Evolutionary conservation across 495 filamentous ascomycete genomes (phyloP), one percentile per base, ranked within the genome.

Genomic region (Penicillium odoratum): DNA sequence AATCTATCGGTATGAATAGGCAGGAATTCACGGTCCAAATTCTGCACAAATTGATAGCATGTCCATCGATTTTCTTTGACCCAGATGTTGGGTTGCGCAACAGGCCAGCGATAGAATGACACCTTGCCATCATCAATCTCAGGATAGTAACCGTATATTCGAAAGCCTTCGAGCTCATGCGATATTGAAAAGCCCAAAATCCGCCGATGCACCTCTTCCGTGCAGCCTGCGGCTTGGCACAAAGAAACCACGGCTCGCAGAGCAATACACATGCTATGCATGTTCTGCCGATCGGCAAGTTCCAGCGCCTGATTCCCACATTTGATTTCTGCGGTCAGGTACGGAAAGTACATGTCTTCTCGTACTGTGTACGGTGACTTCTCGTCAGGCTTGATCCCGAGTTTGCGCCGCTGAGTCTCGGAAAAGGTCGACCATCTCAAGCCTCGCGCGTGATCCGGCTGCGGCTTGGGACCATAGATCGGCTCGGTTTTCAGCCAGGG

Each of bases 181-280:
- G 75, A 81, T 56, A 83, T 66, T 3, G 75, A 81, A 69, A 81
- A 82, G 36, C 68, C 66, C 53, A 78, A 64, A 28, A 73, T 56
- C 42, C 48, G 58, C 26, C 63, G 55, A 49, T 70, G 26, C 26
- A 70, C 46, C 46, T 70, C 57, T 29, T 63, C 33, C 51, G 60
- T 34, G 49, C 60, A 55, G 21, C 28, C 48, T 31, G 58, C 54
- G 9, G 56, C 43, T 63, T 58, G 29, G 56, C 56, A 70, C 11
- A 71, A 52, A 34, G 67, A 52, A 30, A 69, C 57, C 11, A 73
- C 58, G 31, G 51, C 69, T 33, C 63, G 58, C 40, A 68, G 53
- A 15, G 65, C 68, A 62, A 74, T 48, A 10, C 61, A 67, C 59
- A 66, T 67, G 55, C 63, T 73, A 55, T 77, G 71, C 36, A 65